These are phyloP conservation scores for Penicillium sp. DNA, from an alignment of 2,329 filamentous ascomycete genomes.

Conservation along the genomic window DNA sequence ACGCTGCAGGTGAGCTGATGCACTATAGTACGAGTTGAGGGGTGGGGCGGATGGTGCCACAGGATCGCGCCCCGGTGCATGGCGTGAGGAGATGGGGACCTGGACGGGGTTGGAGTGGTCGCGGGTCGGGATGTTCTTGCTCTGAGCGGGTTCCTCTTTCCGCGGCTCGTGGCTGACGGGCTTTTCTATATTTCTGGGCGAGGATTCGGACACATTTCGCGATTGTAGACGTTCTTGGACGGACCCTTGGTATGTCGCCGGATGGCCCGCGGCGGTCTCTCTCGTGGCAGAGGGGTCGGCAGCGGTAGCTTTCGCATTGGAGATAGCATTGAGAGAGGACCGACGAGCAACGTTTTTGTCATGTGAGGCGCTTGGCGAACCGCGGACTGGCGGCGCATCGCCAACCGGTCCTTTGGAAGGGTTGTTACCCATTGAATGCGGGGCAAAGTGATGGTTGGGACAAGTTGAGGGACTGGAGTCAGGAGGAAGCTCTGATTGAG, in stretches of 20 bases:
- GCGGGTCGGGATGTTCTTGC: constrained; percentile 30
- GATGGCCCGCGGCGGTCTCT: constrained; percentile 46
- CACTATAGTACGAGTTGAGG: constrained; percentile 51
- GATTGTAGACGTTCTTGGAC: constrained; percentile 47
- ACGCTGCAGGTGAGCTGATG: constrained; percentile 47
- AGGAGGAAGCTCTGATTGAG: constrained; percentile 2
- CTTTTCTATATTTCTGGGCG: constrained; percentile 26
- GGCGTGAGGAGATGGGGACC: constrained; percentile 36
- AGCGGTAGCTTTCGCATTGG: constrained; percentile 42
- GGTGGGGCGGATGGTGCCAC: constrained; percentile 47
- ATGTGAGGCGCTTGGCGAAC: constrained; percentile 25
- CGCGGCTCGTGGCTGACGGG: constrained; percentile 25
- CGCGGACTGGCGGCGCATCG: constrained; percentile 31
- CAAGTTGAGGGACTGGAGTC: constrained; percentile 7
- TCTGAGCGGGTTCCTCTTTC: constrained; percentile 22
- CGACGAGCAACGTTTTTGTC: constrained; percentile 45
- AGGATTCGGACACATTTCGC: constrained; percentile 37
- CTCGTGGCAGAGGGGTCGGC: constrained; percentile 47
- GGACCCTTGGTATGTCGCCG: constrained; percentile 36
- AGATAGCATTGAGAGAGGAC: constrained; percentile 44
- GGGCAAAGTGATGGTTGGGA: constrained; percentile 18
- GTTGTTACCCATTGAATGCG: constrained; percentile 51
- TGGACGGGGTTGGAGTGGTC: constrained; percentile 44
- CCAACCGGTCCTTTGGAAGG: constrained; percentile 47
- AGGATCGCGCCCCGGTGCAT: constrained; percentile 32